Evolutionary conservation across 805 yeast genomes (phyloP).

Genomic region (Saccharomycopsis sp.): DNA sequence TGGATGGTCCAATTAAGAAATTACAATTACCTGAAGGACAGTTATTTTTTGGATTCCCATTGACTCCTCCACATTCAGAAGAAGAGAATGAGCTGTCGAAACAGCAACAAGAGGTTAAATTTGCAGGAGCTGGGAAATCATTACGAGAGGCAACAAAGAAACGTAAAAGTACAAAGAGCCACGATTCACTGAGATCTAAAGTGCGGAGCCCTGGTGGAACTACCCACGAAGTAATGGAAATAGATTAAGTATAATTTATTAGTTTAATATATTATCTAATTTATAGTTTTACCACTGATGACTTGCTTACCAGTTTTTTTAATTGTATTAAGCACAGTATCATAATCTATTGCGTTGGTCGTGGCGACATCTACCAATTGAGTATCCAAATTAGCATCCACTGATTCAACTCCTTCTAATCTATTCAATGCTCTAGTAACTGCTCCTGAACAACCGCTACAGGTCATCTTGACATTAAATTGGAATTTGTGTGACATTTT

Average conservation of each 20-base stretch:
- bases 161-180: slow-evolving; percentile 28
- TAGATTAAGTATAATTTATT: slow-evolving; percentile 6
- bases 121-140: slow-evolving; percentile 67
- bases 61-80: slow-evolving; percentile 34
- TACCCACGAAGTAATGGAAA: slow-evolving; percentile 12
- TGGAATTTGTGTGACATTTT: slow-evolving; percentile 49
- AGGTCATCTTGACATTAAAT: slow-evolving; percentile 78
- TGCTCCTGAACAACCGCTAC: slow-evolving; percentile 85
- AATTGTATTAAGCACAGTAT: slow-evolving; percentile 72
- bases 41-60: slow-evolving; percentile 89
- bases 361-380: slow-evolving; percentile 80
- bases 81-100: slow-evolving; percentile 28
- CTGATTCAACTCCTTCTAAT: slow-evolving; percentile 65
- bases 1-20: slow-evolving; percentile 63
- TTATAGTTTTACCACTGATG: slow-evolving; percentile 51
- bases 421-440: slow-evolving; percentile 67
- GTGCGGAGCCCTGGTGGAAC: slow-evolving; percentile 17
- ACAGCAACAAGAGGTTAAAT: slow-evolving; percentile 27
- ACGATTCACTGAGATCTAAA: slow-evolving; percentile 1
- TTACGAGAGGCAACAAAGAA: slow-evolving; percentile 67
- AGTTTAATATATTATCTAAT: slow-evolving; percentile 24
- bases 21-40: slow-evolving; percentile 75
- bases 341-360: slow-evolving; percentile 49
- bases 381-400: slow-evolving; percentile 68
- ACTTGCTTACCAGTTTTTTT: slow-evolving; percentile 89